These are phyloP conservation scores for Diaporthe batatas DNA, from an alignment of 2,329 filamentous ascomycete genomes.

Conservation along the genomic window DNA sequence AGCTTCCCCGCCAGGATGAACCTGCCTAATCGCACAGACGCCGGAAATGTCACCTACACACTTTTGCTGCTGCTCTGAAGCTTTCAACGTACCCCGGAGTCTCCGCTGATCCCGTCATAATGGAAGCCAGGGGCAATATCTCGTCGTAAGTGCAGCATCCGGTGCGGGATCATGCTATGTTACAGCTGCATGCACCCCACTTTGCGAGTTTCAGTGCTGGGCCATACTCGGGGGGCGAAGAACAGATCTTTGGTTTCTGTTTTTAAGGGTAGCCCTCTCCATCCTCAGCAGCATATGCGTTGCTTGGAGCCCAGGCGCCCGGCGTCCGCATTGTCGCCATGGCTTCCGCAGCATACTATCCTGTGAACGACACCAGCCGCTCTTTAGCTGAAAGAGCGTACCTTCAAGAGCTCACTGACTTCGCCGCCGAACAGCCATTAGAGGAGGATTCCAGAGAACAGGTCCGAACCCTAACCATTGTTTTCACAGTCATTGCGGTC, in stretches of 20 bases:
- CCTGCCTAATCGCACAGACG: constrained; percentile 4
- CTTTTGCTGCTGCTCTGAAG: constrained; percentile 7
- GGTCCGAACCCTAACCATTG: constrained; percentile 45
- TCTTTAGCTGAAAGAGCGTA: constrained; percentile 32
- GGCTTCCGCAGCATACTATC: constrained; percentile 28
- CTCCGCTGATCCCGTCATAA: neutral
- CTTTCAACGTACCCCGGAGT: neutral
- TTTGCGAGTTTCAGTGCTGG: neutral
- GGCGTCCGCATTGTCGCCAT: neutral
- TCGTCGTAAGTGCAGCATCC: neutral
- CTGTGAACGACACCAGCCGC: constrained; percentile 36
- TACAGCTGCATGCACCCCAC: neutral
- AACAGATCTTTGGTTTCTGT: neutral
- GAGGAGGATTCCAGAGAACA: constrained; percentile 28
- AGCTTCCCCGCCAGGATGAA: constrained; percentile 21
- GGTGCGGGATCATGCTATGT: neutral
- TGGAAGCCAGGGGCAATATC: constrained; percentile 3
- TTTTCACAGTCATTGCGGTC: constrained; percentile 44
- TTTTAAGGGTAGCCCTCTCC: too few relatives aligned
- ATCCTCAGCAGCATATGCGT: neutral
- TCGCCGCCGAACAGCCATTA: constrained; percentile 19
- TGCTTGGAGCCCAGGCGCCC: neutral
- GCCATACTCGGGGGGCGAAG: neutral
- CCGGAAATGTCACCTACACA: constrained; percentile 5
- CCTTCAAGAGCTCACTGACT: constrained; percentile 21